Evolutionary conservation across 2,329 filamentous ascomycete genomes (phyloP).

Genomic region (Phaeosphaeriaceae sp.): DNA sequence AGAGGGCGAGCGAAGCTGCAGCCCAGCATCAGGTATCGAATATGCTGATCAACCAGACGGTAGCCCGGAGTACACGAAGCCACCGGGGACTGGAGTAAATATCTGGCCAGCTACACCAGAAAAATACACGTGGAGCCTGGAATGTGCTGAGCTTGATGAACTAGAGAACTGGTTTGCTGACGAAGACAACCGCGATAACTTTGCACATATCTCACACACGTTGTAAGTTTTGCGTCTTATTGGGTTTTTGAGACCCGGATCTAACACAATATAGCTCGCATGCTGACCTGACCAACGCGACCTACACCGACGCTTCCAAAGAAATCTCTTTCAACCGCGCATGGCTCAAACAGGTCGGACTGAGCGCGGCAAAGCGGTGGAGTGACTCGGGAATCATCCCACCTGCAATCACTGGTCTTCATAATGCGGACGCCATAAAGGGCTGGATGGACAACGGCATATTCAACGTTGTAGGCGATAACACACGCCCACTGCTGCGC

Average conservation of each 20-base stretch:
- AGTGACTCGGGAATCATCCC: conserved; percentile 65
- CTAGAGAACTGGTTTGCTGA: conserved; percentile 63
- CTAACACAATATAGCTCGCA: conserved; percentile 53
- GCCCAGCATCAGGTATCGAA: conserved; percentile 40
- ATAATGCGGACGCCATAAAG: conserved; percentile 68
- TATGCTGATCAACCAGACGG: conserved; percentile 50
- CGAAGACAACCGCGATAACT: conserved; percentile 59
- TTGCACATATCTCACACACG: conserved; percentile 67
- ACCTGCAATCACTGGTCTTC: conserved; percentile 68
- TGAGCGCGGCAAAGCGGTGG: conserved; percentile 56
- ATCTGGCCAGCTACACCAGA: conserved; percentile 52
- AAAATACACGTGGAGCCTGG: conserved; percentile 57
- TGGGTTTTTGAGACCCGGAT: not conserved
- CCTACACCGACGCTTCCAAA: conserved; percentile 62
- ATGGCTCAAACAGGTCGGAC: conserved; percentile 63
- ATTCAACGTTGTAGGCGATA: conserved; percentile 67
- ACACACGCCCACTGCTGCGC: conserved; percentile 63
- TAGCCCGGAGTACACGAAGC: conserved; percentile 56
- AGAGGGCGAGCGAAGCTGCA: conserved; percentile 32
- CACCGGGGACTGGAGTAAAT: conserved; percentile 46
- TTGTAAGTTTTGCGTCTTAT: conserved; percentile 48
- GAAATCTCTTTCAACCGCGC: conserved; percentile 68
- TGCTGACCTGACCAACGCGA: conserved; percentile 65
- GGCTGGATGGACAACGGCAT: conserved; percentile 69
- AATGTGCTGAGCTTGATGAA: conserved; percentile 59